Evolutionary conservation across 768 basidiomycete genomes (phyloP), one percentile per base, ranked within the genome.

Genomic region (Dictyophora rubrovolvata): DNA sequence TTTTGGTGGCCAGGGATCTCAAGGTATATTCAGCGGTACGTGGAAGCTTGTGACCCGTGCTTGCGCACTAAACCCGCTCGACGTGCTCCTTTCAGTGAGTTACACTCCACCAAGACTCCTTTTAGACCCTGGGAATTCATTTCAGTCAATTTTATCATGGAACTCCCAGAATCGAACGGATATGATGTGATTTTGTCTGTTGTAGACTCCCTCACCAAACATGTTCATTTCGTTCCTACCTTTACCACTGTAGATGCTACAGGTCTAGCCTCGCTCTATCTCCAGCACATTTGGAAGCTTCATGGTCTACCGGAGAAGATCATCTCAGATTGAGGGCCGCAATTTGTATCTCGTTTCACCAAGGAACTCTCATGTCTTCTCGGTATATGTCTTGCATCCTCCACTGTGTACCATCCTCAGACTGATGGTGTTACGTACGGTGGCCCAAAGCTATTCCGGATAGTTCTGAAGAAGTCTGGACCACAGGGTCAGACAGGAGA

Each of bases 181-280:
- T 63, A 59, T 55, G 54, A 69, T 48, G n/a, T 60, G 1, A 61
- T 70, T 20, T 22, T 67, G 5, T 61, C 68, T 1, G 53, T 67
- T 12, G 61, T 65, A 1, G 63, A 68, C 51, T 60, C 60, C 4
- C 57, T 0, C 57, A 64, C 75, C 18, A 73, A 74, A 51, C 66
- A 65, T 58, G 72, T 70, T 2, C 71, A 74, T 60, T 79, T 81
- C 62, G 70, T 79, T 23, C 74, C 77, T 0, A 64, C 65, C 53
- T 56, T 60, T 37, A 63, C 71, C 21, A 62, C 61, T 10, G 63
- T 71, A 23, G 65, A 64, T 14, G 64, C 74, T 1, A 53, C 60
- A 1, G 68, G 72, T 12, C 64, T 76, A 64, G 76, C 18, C 28
- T 7, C 4, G 2, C 28, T 28, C 4, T 28, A 28, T 7, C 28